Conservation (phyloP, 768 basidiomycete genomes). For the Calocybe cyanea region DNA sequence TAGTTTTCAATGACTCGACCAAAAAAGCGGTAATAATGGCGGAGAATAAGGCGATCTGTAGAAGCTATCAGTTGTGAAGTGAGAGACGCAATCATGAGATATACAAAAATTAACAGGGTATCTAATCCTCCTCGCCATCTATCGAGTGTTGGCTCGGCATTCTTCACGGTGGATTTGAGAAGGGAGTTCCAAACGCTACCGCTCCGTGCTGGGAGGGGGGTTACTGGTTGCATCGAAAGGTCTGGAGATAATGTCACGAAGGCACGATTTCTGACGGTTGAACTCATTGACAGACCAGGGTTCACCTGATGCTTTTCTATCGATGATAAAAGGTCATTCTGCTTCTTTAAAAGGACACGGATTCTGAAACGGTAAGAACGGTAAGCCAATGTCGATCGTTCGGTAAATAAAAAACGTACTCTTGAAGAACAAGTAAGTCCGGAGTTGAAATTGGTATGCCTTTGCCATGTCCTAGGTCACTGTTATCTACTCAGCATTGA, state of each 20-base stretch:
- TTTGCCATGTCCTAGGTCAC: neutral
- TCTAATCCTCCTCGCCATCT: slow-evolving; percentile 14
- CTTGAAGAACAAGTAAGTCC: neutral
- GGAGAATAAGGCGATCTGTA: slow-evolving; percentile 18
- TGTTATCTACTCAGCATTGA: too few species aligned
- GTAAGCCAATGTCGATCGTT: too few species aligned
- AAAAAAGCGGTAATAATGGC: slow-evolving; percentile 17
- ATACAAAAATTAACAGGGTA: slow-evolving; percentile 14
- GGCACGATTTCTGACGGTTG: neutral
- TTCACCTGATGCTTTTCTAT: neutral
- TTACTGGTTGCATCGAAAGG: neutral
- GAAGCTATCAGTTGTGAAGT: neutral
- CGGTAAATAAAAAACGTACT: neutral
- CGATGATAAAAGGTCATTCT: neutral
- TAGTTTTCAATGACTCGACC: slow-evolving; percentile 11
- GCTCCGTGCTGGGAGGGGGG: slow-evolving; percentile 7
- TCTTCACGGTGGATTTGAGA: slow-evolving; percentile 6
- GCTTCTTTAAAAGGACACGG: neutral
- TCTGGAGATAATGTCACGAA: neutral
- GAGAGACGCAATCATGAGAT: neutral
- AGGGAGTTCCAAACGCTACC: slow-evolving; percentile 15
- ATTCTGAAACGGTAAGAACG: neutral
- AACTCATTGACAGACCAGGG: neutral
- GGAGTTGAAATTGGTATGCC: neutral
- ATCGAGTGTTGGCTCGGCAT: slow-evolving; percentile 10